A percentile compares a stretch with the other conserved stretches of the same genome.
phyloP scores from a whole-genome alignment of 2,329 filamentous ascomycete genomes.

The Apiospora pterosperma region DNA sequence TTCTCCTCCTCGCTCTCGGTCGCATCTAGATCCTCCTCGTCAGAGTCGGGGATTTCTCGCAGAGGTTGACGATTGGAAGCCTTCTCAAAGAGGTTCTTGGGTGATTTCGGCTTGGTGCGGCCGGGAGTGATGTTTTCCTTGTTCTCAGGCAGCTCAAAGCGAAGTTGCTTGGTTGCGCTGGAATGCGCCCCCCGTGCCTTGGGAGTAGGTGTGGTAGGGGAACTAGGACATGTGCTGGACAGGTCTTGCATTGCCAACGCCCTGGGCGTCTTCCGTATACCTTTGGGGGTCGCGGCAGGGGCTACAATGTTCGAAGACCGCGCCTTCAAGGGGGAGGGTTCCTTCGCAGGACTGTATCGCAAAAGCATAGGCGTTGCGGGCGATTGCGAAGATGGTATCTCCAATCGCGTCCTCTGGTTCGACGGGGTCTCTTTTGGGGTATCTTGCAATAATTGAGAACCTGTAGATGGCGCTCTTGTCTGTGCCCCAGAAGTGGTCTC shows the following conservation, averaged over 20 bases:
- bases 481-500: background rate
- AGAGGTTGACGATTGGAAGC: conserved; percentile 19
- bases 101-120: conserved; percentile 26
- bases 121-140: conserved; percentile 32
- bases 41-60: conserved; percentile 26
- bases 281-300: conserved; percentile 18
- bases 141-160: conserved; percentile 26
- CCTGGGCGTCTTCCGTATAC: conserved; percentile 16
- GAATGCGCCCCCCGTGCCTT: conserved; percentile 15
- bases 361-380: conserved; percentile 22
- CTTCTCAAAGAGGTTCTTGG: conserved; percentile 18
- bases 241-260: conserved; percentile 25
- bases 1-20: conserved; percentile 16
- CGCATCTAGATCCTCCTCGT: conserved; percentile 5
- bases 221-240: conserved; percentile 24
- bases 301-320: conserved; percentile 21
- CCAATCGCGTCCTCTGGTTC: conserved; percentile 17
- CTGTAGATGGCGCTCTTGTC: too few relatives aligned
- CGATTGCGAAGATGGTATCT: conserved; percentile 27
- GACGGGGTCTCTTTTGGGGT: conserved; percentile 19
- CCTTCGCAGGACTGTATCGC: conserved; percentile 17
- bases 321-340: conserved; percentile 21
- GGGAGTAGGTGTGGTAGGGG: conserved; percentile 18
- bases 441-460: background rate
- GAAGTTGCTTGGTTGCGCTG: conserved; percentile 21